A percentile compares a stretch with the other conserved stretches of the same genome.
Evolutionary conservation across 1,284 basidiomycete genomes (phyloP).

Genomic region (Entoloma clypeatum): DNA sequence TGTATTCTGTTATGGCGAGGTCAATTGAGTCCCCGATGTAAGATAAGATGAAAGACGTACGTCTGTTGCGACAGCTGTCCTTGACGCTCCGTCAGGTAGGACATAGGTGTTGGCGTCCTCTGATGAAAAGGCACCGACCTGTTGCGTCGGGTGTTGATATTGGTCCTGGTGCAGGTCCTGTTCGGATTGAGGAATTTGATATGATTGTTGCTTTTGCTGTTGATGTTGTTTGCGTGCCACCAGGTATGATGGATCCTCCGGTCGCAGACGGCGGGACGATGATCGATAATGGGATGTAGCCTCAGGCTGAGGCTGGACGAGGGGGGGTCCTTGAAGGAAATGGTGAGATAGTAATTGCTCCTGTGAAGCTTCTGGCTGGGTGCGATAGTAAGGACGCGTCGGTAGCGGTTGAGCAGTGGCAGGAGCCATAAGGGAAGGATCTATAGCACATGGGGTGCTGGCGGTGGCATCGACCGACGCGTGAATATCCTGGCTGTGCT

Average conservation of each 20-base stretch:
- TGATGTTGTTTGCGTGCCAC: not conserved
- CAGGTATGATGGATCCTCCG: constrained; percentile 1
- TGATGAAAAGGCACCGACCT: no score
- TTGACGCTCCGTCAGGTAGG: no score
- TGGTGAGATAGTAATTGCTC: not conserved
- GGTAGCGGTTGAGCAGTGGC: not conserved
- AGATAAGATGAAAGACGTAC: not conserved
- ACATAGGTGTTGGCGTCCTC: no score
- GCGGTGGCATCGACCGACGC: not conserved
- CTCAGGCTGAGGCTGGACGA: not conserved
- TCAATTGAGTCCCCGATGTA: not conserved
- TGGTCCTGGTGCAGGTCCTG: no score
- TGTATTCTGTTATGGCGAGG: constrained; percentile 1
- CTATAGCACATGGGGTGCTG: constrained; percentile 5
- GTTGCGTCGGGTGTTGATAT: no score
- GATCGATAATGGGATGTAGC: constrained; percentile 8
- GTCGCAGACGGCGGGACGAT: constrained; percentile 1
- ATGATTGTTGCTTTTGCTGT: no score
- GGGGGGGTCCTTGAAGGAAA: not conserved
- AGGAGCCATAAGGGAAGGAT: constrained; percentile 3
- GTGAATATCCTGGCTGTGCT: no score
- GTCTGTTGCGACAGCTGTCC: no score
- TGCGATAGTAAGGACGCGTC: constrained; percentile 10
- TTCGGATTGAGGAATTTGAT: no score
- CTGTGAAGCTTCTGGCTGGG: constrained; percentile 4